Conservation (phyloP, 2,329 filamentous ascomycete genomes). For the Ceratocystiopsis sp. region DNA sequence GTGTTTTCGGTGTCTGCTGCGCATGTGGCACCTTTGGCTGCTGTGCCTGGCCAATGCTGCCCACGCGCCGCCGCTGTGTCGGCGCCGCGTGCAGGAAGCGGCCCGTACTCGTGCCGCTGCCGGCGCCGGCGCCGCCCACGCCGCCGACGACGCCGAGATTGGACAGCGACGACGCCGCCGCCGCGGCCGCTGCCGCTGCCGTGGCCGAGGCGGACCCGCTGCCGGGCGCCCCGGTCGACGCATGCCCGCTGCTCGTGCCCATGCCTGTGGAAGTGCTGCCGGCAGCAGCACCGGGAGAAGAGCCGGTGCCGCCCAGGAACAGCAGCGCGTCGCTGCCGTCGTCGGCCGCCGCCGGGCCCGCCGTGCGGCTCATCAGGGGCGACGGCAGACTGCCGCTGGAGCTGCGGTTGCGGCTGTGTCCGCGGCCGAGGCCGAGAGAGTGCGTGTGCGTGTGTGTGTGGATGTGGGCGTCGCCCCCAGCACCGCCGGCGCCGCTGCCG, state of each 20-base stretch:
- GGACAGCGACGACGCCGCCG: neutral
- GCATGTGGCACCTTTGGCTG: neutral
- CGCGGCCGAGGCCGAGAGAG: too few species aligned
- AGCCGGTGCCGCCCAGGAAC: neutral
- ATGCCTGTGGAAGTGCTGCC: too few species aligned
- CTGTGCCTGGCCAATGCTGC: neutral
- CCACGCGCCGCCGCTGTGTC: neutral
- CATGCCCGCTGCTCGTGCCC: too few species aligned
- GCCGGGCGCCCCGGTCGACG: neutral
- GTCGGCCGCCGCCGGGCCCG: too few species aligned
- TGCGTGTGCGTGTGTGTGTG: neutral
- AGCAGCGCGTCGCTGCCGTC: neutral
- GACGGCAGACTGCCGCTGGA: too few species aligned
- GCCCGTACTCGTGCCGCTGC: constrained; percentile 10
- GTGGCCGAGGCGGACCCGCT: neutral
- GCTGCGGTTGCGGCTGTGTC: too few species aligned
- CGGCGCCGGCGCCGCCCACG: neutral
- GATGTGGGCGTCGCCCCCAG: constrained; percentile 40
- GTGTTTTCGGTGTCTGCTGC: neutral
- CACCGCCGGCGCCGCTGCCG: constrained; percentile 34
- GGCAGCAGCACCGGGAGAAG: too few species aligned
- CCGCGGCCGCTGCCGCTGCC: constrained; percentile 1
- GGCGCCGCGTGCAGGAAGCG: neutral
- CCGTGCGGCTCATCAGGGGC: too few species aligned
- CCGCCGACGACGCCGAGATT: constrained; percentile 21